phyloP scores from a whole-genome alignment of 805 yeast genomes.

The Candida suzukii region DNA sequence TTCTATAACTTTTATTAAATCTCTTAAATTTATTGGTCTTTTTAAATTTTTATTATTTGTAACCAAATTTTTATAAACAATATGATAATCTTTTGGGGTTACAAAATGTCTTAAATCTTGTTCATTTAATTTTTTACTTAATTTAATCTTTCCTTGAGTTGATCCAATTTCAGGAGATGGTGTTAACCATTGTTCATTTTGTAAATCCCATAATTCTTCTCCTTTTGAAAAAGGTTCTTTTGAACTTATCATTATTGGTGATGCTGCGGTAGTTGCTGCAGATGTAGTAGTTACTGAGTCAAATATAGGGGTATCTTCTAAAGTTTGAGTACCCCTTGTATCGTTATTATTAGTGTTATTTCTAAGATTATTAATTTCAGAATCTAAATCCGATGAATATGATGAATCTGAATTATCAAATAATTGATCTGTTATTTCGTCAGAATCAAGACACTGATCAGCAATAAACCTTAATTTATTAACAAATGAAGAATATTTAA shows the following conservation, averaged over 20 bases:
- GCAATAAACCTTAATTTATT: slow-evolving; percentile 33
- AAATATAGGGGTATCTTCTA: too few species aligned
- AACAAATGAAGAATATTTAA: slow-evolving; percentile 27
- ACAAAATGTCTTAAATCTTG: slow-evolving; percentile 21
- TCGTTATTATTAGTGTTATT: too few species aligned
- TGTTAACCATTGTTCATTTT: slow-evolving; percentile 62
- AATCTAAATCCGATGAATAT: not conserved
- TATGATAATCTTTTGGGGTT: slow-evolving; percentile 45
- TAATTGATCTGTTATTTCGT: slow-evolving; percentile 43
- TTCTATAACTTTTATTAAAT: slow-evolving; percentile 63
- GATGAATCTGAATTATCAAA: slow-evolving; percentile 25
- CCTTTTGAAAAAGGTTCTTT: slow-evolving; percentile 34
- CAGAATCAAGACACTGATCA: slow-evolving; percentile 41
- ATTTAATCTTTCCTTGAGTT: slow-evolving; percentile 16
- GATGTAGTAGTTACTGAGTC: not conserved
- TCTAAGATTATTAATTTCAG: too few species aligned
- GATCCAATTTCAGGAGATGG: slow-evolving; percentile 22
- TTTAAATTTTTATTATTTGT: slow-evolving; percentile 62
- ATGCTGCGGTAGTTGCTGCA: not conserved
- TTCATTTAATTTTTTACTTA: slow-evolving; percentile 13
- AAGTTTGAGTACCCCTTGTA: too few species aligned
- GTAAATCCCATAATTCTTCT: slow-evolving; percentile 57
- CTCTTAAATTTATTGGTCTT: slow-evolving; percentile 65
- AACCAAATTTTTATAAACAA: slow-evolving; percentile 64
- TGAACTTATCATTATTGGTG: not conserved